Percentiles rank a stretch among this genome's conserved stretches.
Evolutionary conservation across 2,329 filamentous ascomycete genomes (phyloP).

Genomic region (Trichophyton rubrum): DNA sequence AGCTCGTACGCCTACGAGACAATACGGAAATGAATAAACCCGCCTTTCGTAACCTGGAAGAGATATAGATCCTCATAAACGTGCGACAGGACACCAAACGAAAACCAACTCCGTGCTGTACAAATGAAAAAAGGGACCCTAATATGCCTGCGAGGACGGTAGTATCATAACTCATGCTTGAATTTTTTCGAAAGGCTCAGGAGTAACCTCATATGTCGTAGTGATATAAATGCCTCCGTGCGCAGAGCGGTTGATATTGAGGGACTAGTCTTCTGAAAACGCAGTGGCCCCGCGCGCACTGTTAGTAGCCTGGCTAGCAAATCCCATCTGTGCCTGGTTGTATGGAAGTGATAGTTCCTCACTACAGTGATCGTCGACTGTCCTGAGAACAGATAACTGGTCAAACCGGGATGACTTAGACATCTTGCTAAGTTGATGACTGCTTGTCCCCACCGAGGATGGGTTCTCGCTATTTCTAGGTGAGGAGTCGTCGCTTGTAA

Average conservation of each 20-base stretch:
- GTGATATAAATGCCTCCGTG: not conserved
- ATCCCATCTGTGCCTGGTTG: not conserved
- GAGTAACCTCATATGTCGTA: not conserved
- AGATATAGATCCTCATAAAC: not conserved
- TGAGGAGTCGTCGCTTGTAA: not conserved
- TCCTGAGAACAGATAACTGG: conserved; percentile 3
- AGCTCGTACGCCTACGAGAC: not conserved
- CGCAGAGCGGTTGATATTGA: not conserved
- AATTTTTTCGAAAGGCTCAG: not conserved
- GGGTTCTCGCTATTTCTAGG: conserved; percentile 5
- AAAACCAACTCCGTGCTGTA: not conserved
- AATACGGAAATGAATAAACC: not conserved
- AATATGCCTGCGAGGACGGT: not conserved
- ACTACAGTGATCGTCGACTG: not conserved
- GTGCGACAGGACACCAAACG: not conserved
- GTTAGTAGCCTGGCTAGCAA: not conserved
- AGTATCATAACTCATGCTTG: not conserved
- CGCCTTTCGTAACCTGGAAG: not conserved
- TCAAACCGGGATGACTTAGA: conserved; percentile 3
- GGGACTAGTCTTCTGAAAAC: not conserved
- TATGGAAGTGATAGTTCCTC: conserved; percentile 5
- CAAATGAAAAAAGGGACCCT: not conserved
- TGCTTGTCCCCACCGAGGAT: conserved; percentile 2
- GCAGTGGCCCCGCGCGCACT: not conserved
- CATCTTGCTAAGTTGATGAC: conserved; percentile 5